These are phyloP conservation scores for Selenicereus undatus DNA, from an alignment of 148 eudicot species.

Conservation along the genomic window DNA sequence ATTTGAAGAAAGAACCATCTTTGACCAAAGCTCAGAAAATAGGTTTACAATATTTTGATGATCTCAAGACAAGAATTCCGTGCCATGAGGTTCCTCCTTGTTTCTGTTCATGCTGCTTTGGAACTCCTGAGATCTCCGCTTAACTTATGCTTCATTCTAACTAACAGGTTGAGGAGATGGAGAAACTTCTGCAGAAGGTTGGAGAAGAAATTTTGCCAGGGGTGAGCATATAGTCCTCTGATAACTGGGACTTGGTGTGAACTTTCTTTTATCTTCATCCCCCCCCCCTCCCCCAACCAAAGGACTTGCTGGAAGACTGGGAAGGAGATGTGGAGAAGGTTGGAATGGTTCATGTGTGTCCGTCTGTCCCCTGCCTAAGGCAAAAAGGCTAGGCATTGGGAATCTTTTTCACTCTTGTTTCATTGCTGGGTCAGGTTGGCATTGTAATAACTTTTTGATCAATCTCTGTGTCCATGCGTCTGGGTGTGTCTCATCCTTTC, in stretches of 20 bases:
- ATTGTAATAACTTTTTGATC: too few relatives aligned
- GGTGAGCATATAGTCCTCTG: constrained; percentile 38
- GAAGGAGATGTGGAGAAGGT: too few relatives aligned
- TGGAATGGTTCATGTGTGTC: too few relatives aligned
- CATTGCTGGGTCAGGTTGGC: too few relatives aligned
- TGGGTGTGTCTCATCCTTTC: too few relatives aligned
- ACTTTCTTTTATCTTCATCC: background rate
- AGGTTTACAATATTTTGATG: constrained; percentile 87
- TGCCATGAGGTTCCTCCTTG: constrained; percentile 67
- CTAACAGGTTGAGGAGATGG: constrained; percentile 81
- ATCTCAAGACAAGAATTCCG: constrained; percentile 90
- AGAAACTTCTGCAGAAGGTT: constrained; percentile 59
- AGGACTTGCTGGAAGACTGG: too few relatives aligned
- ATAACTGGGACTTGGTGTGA: constrained; percentile 6
- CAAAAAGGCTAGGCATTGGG: too few relatives aligned
- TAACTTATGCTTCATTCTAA: constrained; percentile 3
- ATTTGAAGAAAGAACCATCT: constrained; percentile 66
- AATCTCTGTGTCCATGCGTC: too few relatives aligned
- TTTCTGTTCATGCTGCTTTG: constrained; percentile 12
- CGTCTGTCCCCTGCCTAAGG: too few relatives aligned
- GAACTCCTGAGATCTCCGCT: background rate
- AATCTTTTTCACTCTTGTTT: too few relatives aligned
- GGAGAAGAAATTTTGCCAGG: constrained; percentile 78
- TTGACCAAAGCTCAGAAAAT: constrained; percentile 64
- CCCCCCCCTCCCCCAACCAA: too few relatives aligned